Base-by-base conservation (phyloP, 129 eudicot genomes). In the Tagetes erecta region DNA sequence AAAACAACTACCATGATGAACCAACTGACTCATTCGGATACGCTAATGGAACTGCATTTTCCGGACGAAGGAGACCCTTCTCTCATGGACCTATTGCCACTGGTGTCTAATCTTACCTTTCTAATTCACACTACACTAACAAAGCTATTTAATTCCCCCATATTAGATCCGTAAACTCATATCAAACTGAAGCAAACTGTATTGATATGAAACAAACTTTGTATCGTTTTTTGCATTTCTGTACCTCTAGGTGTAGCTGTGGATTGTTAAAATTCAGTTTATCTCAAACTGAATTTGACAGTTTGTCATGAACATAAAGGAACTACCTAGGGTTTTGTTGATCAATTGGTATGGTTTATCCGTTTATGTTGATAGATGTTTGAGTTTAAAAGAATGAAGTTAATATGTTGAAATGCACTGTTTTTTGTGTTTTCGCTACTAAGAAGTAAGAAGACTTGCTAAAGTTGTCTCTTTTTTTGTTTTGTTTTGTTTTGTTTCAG, bases 51-150 rank as follows among this genome's bases (percentile, higher is more conserved):
- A 31, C 70, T 57, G 79, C 83, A 76, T 77, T 45, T 39, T 68
- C 72, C 1, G 80, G 79, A 13, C 91, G 87, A 31, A 87, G 84
- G 78, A 75, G 87, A 72, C 86, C 27, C 4, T 80, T 80, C 50
- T 58, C 67, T 12, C 67, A 76, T 64, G 27, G 27, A 20, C 27
- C 27, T 20, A 20, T 76, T 11, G 31, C 84, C 51, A 64, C 70
- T 38, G 83, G 82, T 76, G 37, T 56, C 73, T 59, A 5, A 39
- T 42, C 74, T 8, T 57, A 11, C 11, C 42, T 64, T 40, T 40
- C 42, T 73, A 64, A 33, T 52, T 51, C 64, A 69, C 7, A 49
- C 51, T 40, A 20, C n/a, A n/a, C n/a, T n/a, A 52, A 9, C 35
- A 8, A 12, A 8, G 14, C 5, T n/a, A n/a, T n/a, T n/a, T n/a